Conservation (phyloP, 768 basidiomycete species). For the Thelephora ganbajun region DNA sequence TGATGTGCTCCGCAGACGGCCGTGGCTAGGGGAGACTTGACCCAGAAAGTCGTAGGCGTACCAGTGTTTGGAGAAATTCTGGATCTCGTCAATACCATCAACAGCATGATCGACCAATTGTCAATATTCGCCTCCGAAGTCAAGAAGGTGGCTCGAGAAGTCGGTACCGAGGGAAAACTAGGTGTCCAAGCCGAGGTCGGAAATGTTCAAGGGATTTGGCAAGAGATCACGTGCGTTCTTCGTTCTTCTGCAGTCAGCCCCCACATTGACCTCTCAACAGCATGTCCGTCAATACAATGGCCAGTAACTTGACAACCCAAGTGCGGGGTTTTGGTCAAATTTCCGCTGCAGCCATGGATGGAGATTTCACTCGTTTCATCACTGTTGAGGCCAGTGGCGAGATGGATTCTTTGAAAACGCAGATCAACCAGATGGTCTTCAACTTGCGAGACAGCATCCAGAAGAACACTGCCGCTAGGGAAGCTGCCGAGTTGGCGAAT, state of each 20-base stretch:
- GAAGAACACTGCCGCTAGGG: slow-evolving; percentile 95
- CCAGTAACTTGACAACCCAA: slow-evolving; percentile 90
- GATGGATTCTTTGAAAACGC: slow-evolving; percentile 98
- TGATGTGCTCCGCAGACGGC: slow-evolving; percentile 42
- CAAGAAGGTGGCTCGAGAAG: slow-evolving; percentile 93
- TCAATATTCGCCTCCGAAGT: slow-evolving; percentile 67
- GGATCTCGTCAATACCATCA: slow-evolving; percentile 94
- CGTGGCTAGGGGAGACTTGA: slow-evolving; percentile 87
- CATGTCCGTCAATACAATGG: slow-evolving; percentile 96
- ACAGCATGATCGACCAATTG: slow-evolving; percentile 65
- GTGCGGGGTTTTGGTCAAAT: slow-evolving; percentile 99
- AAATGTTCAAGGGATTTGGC: slow-evolving; percentile 96
- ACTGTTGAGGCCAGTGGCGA: slow-evolving; percentile 97
- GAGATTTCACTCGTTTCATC: slow-evolving; percentile 97
- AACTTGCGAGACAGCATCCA: slow-evolving; percentile 93
- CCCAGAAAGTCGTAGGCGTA: slow-evolving; percentile 85
- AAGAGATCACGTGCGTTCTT: slow-evolving; percentile 81
- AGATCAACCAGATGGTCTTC: slow-evolving; percentile 99
- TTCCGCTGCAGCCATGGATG: slow-evolving; percentile 95
- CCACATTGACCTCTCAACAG: slow-evolving; percentile 22
- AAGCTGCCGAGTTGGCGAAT: slow-evolving; percentile 97
- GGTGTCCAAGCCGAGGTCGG: slow-evolving; percentile 97
- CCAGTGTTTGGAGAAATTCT: slow-evolving; percentile 93
- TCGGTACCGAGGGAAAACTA: slow-evolving; percentile 96
- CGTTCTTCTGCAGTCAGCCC: background rate